These are phyloP conservation scores for Mallotus nudiflorus DNA, from an alignment of 345 rosid genomes.

Conservation along the genomic window DNA sequence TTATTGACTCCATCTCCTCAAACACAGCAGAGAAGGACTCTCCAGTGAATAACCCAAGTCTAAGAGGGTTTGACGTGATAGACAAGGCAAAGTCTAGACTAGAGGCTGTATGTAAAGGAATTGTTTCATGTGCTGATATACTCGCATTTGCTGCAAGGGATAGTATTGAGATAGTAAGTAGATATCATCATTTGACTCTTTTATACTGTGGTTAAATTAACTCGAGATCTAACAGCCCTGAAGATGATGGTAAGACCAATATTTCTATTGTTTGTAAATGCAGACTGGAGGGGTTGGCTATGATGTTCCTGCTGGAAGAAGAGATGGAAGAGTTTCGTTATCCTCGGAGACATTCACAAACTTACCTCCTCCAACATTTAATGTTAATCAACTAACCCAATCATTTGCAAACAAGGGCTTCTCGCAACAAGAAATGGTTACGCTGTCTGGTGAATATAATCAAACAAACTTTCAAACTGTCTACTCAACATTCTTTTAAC, in stretches of 20 bases:
- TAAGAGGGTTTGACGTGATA: slow-evolving; percentile 54
- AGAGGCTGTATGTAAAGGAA: slow-evolving; percentile 41
- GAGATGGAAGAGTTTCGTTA: slow-evolving; percentile 52
- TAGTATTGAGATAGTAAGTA: slow-evolving; percentile 42
- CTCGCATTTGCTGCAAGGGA: slow-evolving; percentile 59
- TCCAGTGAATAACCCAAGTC: slow-evolving; percentile 42
- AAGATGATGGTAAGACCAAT: too few species aligned
- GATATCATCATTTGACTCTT: too few species aligned
- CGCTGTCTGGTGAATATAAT: slow-evolving; percentile 12
- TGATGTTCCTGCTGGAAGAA: slow-evolving; percentile 59
- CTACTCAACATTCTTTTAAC: too few species aligned
- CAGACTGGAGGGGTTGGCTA: slow-evolving; percentile 52
- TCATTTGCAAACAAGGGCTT: slow-evolving; percentile 22
- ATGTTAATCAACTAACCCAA: slow-evolving; percentile 15
- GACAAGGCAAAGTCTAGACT: slow-evolving; percentile 46
- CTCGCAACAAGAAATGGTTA: slow-evolving; percentile 24
- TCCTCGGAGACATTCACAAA: slow-evolving; percentile 32
- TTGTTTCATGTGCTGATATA: slow-evolving; percentile 62
- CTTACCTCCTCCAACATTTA: slow-evolving; percentile 14
- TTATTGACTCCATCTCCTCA: slow-evolving; percentile 44
- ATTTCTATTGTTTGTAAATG: not conserved
- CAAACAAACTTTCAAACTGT: not conserved
- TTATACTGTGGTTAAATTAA: too few species aligned
- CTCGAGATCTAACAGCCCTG: too few species aligned
- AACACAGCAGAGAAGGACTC: slow-evolving; percentile 56